Evolutionary conservation across 805 yeast species (phyloP).

Genomic region (Torulaspora microellipsoides): DNA sequence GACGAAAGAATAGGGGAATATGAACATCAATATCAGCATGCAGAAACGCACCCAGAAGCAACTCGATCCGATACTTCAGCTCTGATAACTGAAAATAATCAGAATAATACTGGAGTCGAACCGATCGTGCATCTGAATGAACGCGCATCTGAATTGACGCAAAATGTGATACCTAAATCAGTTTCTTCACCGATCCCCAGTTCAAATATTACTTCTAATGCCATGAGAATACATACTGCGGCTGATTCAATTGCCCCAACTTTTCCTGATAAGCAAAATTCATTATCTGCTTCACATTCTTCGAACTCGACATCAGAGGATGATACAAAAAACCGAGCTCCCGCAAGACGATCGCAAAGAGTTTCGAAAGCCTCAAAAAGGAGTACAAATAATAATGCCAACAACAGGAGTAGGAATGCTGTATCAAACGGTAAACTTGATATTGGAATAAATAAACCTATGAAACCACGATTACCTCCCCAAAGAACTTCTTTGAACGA

Average conservation of each 20-base stretch:
- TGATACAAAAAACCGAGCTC: conserved; percentile 4
- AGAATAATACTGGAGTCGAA: not conserved
- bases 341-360: conserved; percentile 12
- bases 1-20: too few relatives aligned
- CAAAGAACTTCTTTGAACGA: conserved; percentile 71
- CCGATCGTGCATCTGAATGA: too few relatives aligned
- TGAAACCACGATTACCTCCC: conserved; percentile 80
- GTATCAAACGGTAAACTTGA: conserved; percentile 23
- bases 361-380: conserved; percentile 13
- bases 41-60: too few relatives aligned
- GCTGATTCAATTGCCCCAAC: conserved; percentile 1
- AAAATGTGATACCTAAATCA: too few relatives aligned
- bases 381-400: conserved; percentile 15
- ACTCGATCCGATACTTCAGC: too few relatives aligned
- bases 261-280: not conserved
- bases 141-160: too few relatives aligned
- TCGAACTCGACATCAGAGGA: conserved; percentile 12
- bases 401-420: conserved; percentile 15
- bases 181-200: too few relatives aligned
- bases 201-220: too few relatives aligned
- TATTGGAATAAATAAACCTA: conserved; percentile 60
- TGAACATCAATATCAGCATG: too few relatives aligned
- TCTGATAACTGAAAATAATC: too few relatives aligned
- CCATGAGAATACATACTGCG: not conserved
- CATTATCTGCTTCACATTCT: conserved; percentile 7